Base-by-base conservation (phyloP, 192 early-diverging fungal species). In the Chytriomyces sp. region DNA sequence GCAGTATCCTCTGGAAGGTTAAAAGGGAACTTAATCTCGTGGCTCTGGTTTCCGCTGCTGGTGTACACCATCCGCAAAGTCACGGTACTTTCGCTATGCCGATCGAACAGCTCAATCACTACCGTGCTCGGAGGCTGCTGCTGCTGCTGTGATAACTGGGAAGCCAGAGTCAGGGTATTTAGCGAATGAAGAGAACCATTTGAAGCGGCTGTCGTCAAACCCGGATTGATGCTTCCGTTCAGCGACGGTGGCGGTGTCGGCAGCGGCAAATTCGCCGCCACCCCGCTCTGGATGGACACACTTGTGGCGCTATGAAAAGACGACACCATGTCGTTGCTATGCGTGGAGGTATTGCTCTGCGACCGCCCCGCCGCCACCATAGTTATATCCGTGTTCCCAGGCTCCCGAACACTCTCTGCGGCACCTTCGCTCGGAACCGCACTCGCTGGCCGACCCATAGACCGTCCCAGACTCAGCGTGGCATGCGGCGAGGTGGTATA, bases 1-100 rank as follows among this genome's bases (percentile, higher is more conserved):
- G 89, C 85, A 1, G 91, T 93, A 59, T 93, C 92, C 0, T 87
- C 83, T 33, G 78, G 81, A 57, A 87, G 70, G 64, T 81, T 80
- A 70, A 90, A 89, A 0, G 88, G 86, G 75, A 91, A 91, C 64
- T 88, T 90, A 75, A 91, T 89, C 59, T 90, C 88, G 40, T 85
- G 56, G 17, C 65, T 65, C 8, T 65, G 39, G 5, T 30, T 62
- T 10, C 75, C 68, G 41, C 33, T 17, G 40, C 6, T 40, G 0
- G 59, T 52, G 61, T 85, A 85, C 7, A 82, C 62, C 81, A 85
- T 85, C 37, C 70, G 73, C 22, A 85, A 41, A 6, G 56, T 49
- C 3, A 85, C 79, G 10, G 75, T 49, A 22, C 30, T 56, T 32
- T 80, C 72, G 0, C 31, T 34, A n/a, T 68, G 72, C 2, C 61